Conservation (phyloP, 192 early-diverging fungal genomes). For the Backusella tuberculispora region DNA sequence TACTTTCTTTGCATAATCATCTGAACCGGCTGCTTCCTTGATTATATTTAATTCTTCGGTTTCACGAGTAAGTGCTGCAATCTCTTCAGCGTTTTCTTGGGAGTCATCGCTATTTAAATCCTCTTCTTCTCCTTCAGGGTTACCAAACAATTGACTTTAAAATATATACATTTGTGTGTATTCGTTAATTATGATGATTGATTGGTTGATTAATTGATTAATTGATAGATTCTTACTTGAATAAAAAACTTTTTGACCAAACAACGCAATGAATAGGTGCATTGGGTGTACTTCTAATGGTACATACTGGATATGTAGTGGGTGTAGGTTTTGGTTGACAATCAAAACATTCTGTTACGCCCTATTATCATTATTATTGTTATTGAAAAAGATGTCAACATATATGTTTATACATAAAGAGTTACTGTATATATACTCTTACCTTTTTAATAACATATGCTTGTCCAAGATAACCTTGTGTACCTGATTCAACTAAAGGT, state of each 20-base stretch:
- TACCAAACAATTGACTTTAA: constrained; percentile 76
- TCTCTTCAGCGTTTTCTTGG: constrained; percentile 60
- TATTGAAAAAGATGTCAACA: background rate
- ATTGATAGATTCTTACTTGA: constrained; percentile 55
- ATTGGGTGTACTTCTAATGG: constrained; percentile 94
- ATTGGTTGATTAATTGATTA: background rate
- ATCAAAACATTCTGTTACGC: constrained; percentile 88
- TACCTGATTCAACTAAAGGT: constrained; percentile 96
- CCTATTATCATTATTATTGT: constrained; percentile 18
- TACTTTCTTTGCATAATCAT: constrained; percentile 62
- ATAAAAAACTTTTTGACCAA: constrained; percentile 98
- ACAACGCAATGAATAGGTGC: constrained; percentile 98
- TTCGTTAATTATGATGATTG: background rate
- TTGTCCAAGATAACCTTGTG: constrained; percentile 93
- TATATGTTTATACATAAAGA: too few relatives aligned
- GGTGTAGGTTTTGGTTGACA: constrained; percentile 86
- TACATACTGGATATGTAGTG: constrained; percentile 95
- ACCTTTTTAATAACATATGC: constrained; percentile 84
- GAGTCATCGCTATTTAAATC: background rate
- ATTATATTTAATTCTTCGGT: constrained; percentile 71
- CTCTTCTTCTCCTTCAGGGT: constrained; percentile 55
- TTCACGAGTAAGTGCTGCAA: constrained; percentile 75
- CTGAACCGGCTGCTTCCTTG: constrained; percentile 58
- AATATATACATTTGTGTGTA: background rate
- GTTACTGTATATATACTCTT: background rate